Base-by-base conservation (phyloP, 2,329 filamentous ascomycete species). In the Ceratocystis albifundus region DNA sequence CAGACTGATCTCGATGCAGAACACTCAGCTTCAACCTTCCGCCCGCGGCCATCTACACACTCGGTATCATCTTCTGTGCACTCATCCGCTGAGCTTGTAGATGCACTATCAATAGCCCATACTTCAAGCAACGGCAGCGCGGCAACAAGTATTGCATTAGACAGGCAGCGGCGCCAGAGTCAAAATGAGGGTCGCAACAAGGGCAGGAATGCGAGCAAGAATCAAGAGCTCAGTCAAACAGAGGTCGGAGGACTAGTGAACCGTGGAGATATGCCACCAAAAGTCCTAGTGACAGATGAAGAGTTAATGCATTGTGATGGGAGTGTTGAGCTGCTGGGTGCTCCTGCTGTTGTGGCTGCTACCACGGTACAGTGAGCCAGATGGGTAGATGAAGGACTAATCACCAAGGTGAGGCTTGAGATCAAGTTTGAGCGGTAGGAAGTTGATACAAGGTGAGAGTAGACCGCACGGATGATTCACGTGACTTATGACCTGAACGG, bases 21-120 rank as follows among this genome's bases (percentile, higher is more conserved):
- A 10, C 22, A n/a, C 46, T 50, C 25, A 15, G 53, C 25, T 10
- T 30, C 53, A 15, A 28, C 2, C 22, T 15, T 22, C 6, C 53
- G 20, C 22, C 22, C 53, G 28, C 25, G 22, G 17, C 17, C 53
- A 30, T 22, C 25, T 25, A 57, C 17, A 20, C 53, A 57, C 53
- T 57, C 53, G 22, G 25, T 28, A 30, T 57, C 53, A 30, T 57
- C 53, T 57, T 57, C 53, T 6, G 53, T 57, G 25, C 53, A 22
- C 25, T 32, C 53, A 15, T 22, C 22, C 25, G 22, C 20, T 17
- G 50, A 25, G 20, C 32, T 57, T 15, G 53, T 57, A 25, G 53
- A 25, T 2, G 53, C 22, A 22, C 22, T 15, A 22, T 57, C 25
- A 8, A 57, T 25, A 17, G 22, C 25, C 15, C n/a, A 57, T 17